Evolutionary conservation across 768 basidiomycete species (phyloP).

Genomic region (Mycena indigotica): DNA sequence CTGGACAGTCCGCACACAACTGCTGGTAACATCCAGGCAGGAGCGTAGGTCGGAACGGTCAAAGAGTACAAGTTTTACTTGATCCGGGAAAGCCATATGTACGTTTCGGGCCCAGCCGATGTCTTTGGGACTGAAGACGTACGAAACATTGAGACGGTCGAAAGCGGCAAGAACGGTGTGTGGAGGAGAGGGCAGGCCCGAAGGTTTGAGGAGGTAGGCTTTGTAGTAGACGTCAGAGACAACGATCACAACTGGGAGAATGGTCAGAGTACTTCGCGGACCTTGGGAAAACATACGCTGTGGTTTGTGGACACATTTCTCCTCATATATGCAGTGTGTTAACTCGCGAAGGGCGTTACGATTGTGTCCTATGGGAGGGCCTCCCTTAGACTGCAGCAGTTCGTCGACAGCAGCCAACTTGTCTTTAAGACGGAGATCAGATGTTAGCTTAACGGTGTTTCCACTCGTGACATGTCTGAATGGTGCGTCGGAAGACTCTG

Average conservation of each 20-base stretch:
- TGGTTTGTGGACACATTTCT: not conserved
- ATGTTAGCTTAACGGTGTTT: not conserved
- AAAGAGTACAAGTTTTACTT: conserved; percentile 3
- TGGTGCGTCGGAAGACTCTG: not conserved
- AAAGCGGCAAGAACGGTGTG: conserved; percentile 2
- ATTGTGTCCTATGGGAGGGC: not conserved
- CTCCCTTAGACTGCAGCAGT: not conserved
- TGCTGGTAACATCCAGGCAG: not conserved
- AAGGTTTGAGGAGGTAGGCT: not conserved
- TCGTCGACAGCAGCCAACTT: not conserved
- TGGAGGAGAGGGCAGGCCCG: not conserved
- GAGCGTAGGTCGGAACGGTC: not conserved
- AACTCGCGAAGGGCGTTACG: not conserved
- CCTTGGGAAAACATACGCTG: not conserved
- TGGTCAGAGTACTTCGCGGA: not conserved
- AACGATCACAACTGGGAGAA: not conserved
- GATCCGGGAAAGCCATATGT: not conserved
- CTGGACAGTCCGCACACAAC: not conserved
- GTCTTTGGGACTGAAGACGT: conserved; percentile 1
- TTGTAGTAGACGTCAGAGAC: not conserved
- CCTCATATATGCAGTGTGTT: not conserved
- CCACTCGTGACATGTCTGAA: too few relatives aligned
- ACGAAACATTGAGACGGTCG: conserved; percentile 3
- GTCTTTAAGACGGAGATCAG: not conserved
- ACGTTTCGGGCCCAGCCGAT: conserved; percentile 2